phyloP scores from a whole-genome alignment of 31 red algal genomes.

The Odonthalia washingtoniensis region DNA sequence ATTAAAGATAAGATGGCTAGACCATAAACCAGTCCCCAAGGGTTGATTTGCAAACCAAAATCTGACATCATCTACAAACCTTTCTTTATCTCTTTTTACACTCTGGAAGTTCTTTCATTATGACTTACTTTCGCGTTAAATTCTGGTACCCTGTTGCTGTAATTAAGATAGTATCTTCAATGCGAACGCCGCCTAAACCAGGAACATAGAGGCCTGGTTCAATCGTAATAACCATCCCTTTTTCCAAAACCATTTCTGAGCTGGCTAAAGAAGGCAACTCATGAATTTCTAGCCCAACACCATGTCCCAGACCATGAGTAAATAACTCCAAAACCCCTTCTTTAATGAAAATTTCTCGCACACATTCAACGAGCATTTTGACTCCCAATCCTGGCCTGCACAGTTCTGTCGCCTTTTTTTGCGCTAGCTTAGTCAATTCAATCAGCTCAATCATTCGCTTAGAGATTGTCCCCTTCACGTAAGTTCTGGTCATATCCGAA shows the following conservation, averaged over 20 bases:
- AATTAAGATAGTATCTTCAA: slow-evolving; percentile 37
- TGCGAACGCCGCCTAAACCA: slow-evolving; percentile 16
- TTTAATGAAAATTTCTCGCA: slow-evolving; percentile 5
- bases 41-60: too few species aligned
- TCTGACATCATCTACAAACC: too few species aligned
- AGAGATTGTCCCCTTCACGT: background rate
- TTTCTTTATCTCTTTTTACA: too few species aligned
- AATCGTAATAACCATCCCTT: slow-evolving; percentile 23
- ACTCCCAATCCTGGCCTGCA: slow-evolving; percentile 10
- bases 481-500: slow-evolving; percentile 23
- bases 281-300: slow-evolving; percentile 28
- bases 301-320: slow-evolving; percentile 25
- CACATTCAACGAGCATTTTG: background rate
- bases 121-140: background rate
- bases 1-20: too few species aligned
- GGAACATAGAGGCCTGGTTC: slow-evolving; percentile 47
- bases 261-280: slow-evolving; percentile 2
- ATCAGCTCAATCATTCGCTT: background rate
- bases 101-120: too few species aligned
- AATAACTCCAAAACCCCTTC: slow-evolving; percentile 18
- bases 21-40: too few species aligned
- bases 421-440: background rate
- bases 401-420: slow-evolving; percentile 2
- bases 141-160: slow-evolving; percentile 14
- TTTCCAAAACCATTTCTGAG: background rate